These are phyloP conservation scores for Lepiota venenata DNA, from an alignment of 768 basidiomycete genomes.

Conservation along the genomic window DNA sequence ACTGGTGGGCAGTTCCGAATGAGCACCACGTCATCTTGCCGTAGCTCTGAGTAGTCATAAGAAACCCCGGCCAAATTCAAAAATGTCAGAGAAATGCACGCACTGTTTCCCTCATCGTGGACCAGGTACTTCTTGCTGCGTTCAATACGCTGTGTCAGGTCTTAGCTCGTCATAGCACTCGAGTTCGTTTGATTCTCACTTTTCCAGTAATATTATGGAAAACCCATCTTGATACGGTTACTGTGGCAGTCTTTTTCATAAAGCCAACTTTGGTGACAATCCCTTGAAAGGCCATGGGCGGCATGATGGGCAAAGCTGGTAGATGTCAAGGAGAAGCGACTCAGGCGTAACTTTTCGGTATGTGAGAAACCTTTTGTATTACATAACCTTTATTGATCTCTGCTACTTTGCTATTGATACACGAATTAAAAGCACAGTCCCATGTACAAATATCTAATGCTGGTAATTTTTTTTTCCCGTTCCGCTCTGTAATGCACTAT, in stretches of 20 bases:
- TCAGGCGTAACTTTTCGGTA: background rate
- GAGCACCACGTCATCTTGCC: conserved; percentile 64
- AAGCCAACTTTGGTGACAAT: conserved; percentile 76
- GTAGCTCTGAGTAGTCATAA: conserved; percentile 43
- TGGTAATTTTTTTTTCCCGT: too few species aligned
- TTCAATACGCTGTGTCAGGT: conserved; percentile 55
- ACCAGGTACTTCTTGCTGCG: conserved; percentile 75
- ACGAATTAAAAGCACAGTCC: too few species aligned
- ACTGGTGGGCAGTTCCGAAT: conserved; percentile 83
- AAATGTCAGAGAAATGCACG: conserved; percentile 21
- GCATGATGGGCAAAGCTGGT: conserved; percentile 42
- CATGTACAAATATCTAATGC: too few species aligned
- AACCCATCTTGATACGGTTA: conserved; percentile 72
- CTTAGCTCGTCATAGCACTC: background rate
- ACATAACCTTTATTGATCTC: too few species aligned
- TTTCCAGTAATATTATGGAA: conserved; percentile 76
- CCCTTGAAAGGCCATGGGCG: conserved; percentile 74
- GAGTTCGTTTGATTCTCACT: conserved; percentile 35
- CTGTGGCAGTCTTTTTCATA: conserved; percentile 85
- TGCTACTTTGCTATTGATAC: too few species aligned
- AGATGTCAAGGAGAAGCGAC: background rate
- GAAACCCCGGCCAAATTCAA: background rate
- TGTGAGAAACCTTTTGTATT: background rate
- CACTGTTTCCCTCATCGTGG: conserved; percentile 73
- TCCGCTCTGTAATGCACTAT: background rate